Percentiles rank a stretch among this genome's conserved stretches.
Conservation (phyloP, 148 eudicot species). For the Arctostaphylos glauca region DNA sequence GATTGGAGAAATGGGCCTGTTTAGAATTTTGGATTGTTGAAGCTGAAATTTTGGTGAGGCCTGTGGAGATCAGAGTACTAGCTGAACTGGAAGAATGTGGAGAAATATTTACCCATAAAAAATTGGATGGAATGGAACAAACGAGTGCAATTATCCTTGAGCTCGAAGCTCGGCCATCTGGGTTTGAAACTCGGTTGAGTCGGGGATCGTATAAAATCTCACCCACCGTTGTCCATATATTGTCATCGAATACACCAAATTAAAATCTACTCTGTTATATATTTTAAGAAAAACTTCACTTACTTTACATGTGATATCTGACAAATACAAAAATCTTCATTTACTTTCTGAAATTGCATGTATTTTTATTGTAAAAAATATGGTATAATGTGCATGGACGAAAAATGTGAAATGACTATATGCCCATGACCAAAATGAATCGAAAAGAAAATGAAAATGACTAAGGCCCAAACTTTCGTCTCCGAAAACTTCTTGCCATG, state of each 20-base stretch:
- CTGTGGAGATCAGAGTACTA: background rate
- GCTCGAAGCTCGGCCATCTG: background rate
- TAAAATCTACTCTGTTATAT: background rate
- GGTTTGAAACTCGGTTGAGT: background rate
- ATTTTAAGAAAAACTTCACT: too few species aligned
- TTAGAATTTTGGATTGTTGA: background rate
- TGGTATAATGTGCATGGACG: too few species aligned
- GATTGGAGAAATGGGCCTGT: constrained; percentile 20
- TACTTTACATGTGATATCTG: too few species aligned
- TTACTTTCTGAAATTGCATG: too few species aligned
- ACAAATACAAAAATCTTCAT: too few species aligned
- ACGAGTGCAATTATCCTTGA: background rate
- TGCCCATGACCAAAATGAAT: too few species aligned
- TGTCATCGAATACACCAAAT: background rate
- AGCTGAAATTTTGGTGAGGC: background rate
- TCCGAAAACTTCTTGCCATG: too few species aligned
- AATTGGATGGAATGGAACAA: background rate
- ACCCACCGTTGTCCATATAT: background rate
- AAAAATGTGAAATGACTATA: too few species aligned
- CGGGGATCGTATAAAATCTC: background rate
- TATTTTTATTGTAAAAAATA: too few species aligned
- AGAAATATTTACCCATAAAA: background rate
- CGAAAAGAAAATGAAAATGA: too few species aligned
- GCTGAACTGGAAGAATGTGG: background rate
- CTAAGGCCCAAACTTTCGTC: too few species aligned